Evolutionary conservation across 2,329 filamentous ascomycete genomes (phyloP), one percentile per base, ranked within the genome.

Genomic region (Ilyonectria mors-panacis): DNA sequence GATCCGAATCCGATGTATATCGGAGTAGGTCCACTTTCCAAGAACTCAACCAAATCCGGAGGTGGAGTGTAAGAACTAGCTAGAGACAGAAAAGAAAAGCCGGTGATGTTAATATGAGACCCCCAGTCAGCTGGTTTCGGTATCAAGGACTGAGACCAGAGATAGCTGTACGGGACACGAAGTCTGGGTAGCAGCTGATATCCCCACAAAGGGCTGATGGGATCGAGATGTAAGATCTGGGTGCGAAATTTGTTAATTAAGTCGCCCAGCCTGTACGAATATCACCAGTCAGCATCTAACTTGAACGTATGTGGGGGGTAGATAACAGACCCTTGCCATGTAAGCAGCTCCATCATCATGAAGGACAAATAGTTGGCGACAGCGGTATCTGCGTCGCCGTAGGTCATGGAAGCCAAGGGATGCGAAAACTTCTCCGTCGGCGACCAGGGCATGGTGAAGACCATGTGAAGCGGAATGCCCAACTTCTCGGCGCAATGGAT

Each of bases 391-490:
- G 72, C 63, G n/a, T 73, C 48, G 6, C 66, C 73, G 35, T 76
- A 73, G 48, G 64, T 76, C 70, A 76, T 72, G 2, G 58, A 87
- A 92, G 67, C 76, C 56, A 73, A 66, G 8, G 67, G 76, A 61
- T 75, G 76, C 42, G 65, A 73, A 57, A 78, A 78, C 10, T 65
- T 58, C 35, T 67, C 72, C 0, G 92, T 94, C 0, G 91, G 88
- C 4, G 89, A 90, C 87, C 90, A 94, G 0, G 92, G 92, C 91
- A 94, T 93, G 2, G 88, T 87, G 66, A 86, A 85, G 69, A 88
- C 83, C 68, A 88, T 78, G 68, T 87, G 85, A 6, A 88, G 70
- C 2, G 86, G 85, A 9, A 87, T 81, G 0, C 80, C 80, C 12
- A 88, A 77, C 37, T 81, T 82, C 70, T 88, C 80, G 0, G 86